These are phyloP conservation scores for Emydomyces testavorans DNA, from an alignment of 2,329 filamentous ascomycete species.

Conservation along the genomic window DNA sequence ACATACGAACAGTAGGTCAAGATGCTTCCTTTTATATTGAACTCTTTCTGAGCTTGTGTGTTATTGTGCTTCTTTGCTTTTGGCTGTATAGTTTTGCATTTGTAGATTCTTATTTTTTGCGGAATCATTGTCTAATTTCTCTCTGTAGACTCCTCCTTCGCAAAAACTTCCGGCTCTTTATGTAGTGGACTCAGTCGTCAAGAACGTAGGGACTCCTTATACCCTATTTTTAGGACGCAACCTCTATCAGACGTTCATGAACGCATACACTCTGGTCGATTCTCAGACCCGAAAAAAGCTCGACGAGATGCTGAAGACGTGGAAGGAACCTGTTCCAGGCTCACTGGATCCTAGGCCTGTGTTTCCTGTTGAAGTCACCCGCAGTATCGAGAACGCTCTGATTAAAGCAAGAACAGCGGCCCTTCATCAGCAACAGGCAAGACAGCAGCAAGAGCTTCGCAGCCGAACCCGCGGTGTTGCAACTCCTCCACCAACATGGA, in stretches of 20 bases:
- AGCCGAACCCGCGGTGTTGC: constrained; percentile 41
- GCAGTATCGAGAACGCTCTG: constrained; percentile 85
- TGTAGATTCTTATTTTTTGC: constrained; percentile 12
- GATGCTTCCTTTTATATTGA: constrained; percentile 9
- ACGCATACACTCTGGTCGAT: constrained; percentile 84
- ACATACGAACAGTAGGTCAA: constrained; percentile 80
- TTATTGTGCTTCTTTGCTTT: constrained; percentile 12
- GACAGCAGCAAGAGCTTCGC: constrained; percentile 46
- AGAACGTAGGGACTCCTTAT: constrained; percentile 96
- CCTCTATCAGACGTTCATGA: constrained; percentile 91
- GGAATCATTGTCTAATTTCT: constrained; percentile 23
- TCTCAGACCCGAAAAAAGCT: constrained; percentile 72
- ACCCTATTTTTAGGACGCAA: constrained; percentile 88
- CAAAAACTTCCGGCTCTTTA: constrained; percentile 95
- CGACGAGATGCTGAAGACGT: constrained; percentile 94
- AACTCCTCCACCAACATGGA: constrained; percentile 46
- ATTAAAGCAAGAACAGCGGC: constrained; percentile 64
- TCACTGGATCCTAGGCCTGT: constrained; percentile 88
- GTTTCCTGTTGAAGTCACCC: constrained; percentile 74
- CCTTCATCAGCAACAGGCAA: constrained; percentile 38
- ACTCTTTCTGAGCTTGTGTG: constrained; percentile 16
- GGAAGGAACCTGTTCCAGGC: constrained; percentile 92
- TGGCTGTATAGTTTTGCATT: neutral
- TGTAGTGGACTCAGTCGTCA: constrained; percentile 94
- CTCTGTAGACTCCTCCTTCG: constrained; percentile 62